A percentile compares a stretch with the other conserved stretches of the same genome.
These are phyloP conservation scores for Linderniella brevidens DNA, from an alignment of 257 asterid species.

Conservation along the genomic window DNA sequence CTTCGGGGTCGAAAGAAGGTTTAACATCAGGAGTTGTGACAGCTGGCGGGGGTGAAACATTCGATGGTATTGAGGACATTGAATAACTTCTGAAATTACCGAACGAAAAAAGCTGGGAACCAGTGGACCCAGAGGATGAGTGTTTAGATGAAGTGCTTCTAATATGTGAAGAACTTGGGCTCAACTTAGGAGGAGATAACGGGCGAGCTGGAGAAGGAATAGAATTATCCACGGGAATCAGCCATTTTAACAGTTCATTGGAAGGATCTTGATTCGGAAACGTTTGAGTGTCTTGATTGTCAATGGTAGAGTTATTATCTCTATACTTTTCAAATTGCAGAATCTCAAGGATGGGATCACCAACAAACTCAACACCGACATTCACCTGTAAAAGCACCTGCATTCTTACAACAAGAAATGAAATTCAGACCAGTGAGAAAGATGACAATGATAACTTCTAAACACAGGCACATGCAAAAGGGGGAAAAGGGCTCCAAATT, in stretches of 20 bases:
- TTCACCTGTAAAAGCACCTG: slow-evolving; percentile 97
- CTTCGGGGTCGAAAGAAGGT: slow-evolving; percentile 47
- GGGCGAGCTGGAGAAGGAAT: slow-evolving; percentile 57
- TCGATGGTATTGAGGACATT: slow-evolving; percentile 88
- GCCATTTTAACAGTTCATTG: slow-evolving; percentile 71
- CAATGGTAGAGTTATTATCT: slow-evolving; percentile 31
- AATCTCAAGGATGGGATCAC: slow-evolving; percentile 85
- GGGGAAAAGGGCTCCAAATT: too few species aligned
- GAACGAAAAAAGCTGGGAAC: slow-evolving; percentile 81
- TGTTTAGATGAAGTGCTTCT: slow-evolving; percentile 59
- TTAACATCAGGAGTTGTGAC: slow-evolving; percentile 32
- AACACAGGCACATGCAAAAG: too few species aligned
- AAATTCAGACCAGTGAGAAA: slow-evolving; percentile 29
- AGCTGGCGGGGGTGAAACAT: slow-evolving; percentile 37
- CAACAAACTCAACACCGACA: slow-evolving; percentile 56
- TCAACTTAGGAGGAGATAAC: slow-evolving; percentile 51
- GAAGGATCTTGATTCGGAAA: slow-evolving; percentile 52
- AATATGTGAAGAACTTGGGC: slow-evolving; percentile 39
- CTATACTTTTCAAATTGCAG: slow-evolving; percentile 80
- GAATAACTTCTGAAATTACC: slow-evolving; percentile 93
- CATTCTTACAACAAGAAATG: slow-evolving; percentile 81
- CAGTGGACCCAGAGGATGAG: slow-evolving; percentile 41
- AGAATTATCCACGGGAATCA: slow-evolving; percentile 91
- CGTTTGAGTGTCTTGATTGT: slow-evolving; percentile 20
- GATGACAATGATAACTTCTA: slow-evolving; percentile 5